A percentile compares a stretch with the other conserved stretches of the same genome.
phyloP scores from a whole-genome alignment of 129 eudicot genomes.

The Scalesia atractyloides region DNA sequence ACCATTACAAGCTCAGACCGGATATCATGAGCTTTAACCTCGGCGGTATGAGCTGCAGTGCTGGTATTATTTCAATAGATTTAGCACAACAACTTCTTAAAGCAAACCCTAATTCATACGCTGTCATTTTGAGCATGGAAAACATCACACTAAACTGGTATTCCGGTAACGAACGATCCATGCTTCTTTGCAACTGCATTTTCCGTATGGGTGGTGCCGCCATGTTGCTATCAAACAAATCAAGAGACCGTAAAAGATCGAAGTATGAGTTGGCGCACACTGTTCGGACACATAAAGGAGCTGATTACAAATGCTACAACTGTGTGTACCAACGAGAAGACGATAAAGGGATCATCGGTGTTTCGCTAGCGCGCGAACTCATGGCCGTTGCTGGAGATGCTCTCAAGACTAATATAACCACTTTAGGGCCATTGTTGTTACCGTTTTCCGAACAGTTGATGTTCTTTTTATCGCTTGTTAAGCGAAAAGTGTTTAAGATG shows the following conservation, averaged over 20 bases:
- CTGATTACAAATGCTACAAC: constrained; percentile 75
- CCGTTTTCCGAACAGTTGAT: constrained; percentile 77
- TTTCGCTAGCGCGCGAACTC: constrained; percentile 76
- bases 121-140: constrained; percentile 78
- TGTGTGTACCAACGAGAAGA: constrained; percentile 86
- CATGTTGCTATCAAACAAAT: constrained; percentile 65
- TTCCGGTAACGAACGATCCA: constrained; percentile 81
- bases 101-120: constrained; percentile 69
- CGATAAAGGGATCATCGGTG: constrained; percentile 68
- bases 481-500: constrained; percentile 56
- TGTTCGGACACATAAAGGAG: constrained; percentile 84
- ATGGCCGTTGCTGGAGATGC: constrained; percentile 97
- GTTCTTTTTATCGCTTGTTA: constrained; percentile 64
- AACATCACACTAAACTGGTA: constrained; percentile 91
- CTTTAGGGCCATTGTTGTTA: constrained; percentile 77
- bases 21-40: constrained; percentile 74
- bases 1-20: constrained; percentile 78
- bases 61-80: constrained; percentile 81
- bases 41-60: constrained; percentile 95
- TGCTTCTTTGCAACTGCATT: constrained; percentile 87
- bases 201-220: constrained; percentile 99
- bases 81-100: constrained; percentile 62
- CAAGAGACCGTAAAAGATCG: constrained; percentile 51
- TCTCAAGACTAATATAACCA: constrained; percentile 78
- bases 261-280: constrained; percentile 82